phyloP scores from a whole-genome alignment of 495 filamentous ascomycete species.

The Aspergillus haitiensis region DNA sequence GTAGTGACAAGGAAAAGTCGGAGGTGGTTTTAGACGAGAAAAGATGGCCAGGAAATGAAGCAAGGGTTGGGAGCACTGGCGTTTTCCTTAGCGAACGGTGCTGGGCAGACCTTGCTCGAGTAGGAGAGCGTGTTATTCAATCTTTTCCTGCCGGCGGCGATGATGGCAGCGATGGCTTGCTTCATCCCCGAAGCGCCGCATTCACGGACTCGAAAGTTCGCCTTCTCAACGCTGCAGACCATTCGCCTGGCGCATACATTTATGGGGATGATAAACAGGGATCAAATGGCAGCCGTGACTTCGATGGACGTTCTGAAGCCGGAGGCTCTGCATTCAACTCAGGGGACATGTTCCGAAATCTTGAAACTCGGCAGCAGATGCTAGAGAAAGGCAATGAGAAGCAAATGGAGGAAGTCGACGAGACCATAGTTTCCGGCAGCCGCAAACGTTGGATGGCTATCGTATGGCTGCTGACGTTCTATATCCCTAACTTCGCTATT shows the following conservation, averaged over 20 bases:
- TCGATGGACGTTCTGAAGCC: slow-evolving; percentile 86
- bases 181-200: slow-evolving; percentile 37
- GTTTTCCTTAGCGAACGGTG: slow-evolving; percentile 94
- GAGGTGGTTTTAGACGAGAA: slow-evolving; percentile 86
- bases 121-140: slow-evolving; percentile 64
- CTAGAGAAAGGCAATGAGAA: slow-evolving; percentile 92
- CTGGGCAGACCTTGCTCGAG: slow-evolving; percentile 84
- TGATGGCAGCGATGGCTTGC: slow-evolving; percentile 44
- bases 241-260: slow-evolving; percentile 61
- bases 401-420: slow-evolving; percentile 86
- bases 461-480: slow-evolving; percentile 85
- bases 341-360: slow-evolving; percentile 96
- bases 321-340: slow-evolving; percentile 83
- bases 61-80: slow-evolving; percentile 84
- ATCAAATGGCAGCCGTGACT: slow-evolving; percentile 80
- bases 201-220: slow-evolving; percentile 72
- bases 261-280: slow-evolving; percentile 73
- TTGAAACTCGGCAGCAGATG: slow-evolving; percentile 93
- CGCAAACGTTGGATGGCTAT: slow-evolving; percentile 90
- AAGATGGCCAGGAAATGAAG: slow-evolving; percentile 90
- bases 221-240: slow-evolving; percentile 57
- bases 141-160: slow-evolving; percentile 54
- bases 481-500: slow-evolving; percentile 82
- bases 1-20: slow-evolving; percentile 89
- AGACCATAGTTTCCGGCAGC: slow-evolving; percentile 69